A percentile compares a stretch with the other conserved stretches of the same genome.
phyloP scores from a whole-genome alignment of 257 asterid species.

The Handroanthus guayacan region DNA sequence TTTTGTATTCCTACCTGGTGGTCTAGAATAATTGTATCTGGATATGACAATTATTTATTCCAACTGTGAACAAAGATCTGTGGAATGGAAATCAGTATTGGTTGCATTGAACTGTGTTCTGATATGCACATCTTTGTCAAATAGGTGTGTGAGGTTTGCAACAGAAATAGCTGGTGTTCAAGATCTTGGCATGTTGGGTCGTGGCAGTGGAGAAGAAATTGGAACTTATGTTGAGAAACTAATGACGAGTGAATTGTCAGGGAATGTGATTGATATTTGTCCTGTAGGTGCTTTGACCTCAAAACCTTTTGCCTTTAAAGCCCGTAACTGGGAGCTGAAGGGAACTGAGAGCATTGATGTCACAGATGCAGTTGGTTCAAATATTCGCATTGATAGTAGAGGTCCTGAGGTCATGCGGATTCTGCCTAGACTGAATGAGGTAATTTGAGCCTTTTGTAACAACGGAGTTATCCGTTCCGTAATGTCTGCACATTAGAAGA shows the following conservation, averaged over 20 bases:
- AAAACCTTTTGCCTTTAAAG: conserved; percentile 98
- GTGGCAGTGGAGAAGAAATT: conserved; percentile 99
- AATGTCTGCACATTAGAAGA: not conserved
- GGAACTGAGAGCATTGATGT: conserved; percentile 99
- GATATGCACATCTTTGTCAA: conserved; percentile 40
- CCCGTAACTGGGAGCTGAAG: conserved; percentile 98
- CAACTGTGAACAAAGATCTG: conserved; percentile 1
- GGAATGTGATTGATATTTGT: conserved; percentile 97
- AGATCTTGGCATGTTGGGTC: conserved; percentile 98
- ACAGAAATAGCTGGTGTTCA: conserved; percentile 94
- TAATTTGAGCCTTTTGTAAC: conserved; percentile 3
- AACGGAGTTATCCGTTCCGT: not conserved
- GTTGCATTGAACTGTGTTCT: conserved; percentile 30
- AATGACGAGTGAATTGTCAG: conserved; percentile 98
- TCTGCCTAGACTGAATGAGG: conserved; percentile 98
- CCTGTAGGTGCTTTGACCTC: conserved; percentile 99
- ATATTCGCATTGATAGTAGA: conserved; percentile 96
- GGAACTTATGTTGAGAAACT: conserved; percentile 97
- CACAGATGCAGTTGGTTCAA: conserved; percentile 99
- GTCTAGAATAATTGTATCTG: conserved; percentile 14
- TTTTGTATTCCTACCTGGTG: conserved; percentile 6
- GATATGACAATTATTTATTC: conserved; percentile 10
- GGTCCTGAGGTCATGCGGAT: conserved; percentile 99
- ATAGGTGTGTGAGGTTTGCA: conserved; percentile 98
- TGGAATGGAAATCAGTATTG: conserved; percentile 19